Conservation (phyloP, 306 rosid genomes). For the Rubus idaeus region DNA sequence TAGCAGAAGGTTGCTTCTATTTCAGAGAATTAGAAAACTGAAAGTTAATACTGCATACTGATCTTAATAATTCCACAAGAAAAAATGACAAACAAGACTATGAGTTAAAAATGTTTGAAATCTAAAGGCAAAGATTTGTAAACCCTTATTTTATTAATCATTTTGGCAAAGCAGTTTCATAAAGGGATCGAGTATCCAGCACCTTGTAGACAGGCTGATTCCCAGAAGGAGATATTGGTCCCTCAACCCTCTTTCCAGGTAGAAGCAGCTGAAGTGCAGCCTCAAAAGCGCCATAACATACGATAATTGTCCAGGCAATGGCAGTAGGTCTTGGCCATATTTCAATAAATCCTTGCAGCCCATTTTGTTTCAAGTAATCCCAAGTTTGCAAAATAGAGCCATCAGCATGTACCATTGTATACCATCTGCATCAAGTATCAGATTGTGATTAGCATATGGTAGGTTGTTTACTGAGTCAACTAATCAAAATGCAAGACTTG, state of each 20-base stretch:
- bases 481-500: neutral
- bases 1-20: neutral
- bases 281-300: slow-evolving; percentile 64
- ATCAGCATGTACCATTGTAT: slow-evolving; percentile 81
- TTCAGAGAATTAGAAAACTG: neutral
- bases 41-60: neutral
- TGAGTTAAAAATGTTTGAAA: neutral
- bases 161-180: neutral
- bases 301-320: slow-evolving; percentile 62
- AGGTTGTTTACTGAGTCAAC: neutral
- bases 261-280: slow-evolving; percentile 86
- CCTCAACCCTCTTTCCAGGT: slow-evolving; percentile 71
- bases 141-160: neutral
- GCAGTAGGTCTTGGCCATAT: slow-evolving; percentile 82
- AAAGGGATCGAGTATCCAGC: neutral
- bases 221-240: slow-evolving; percentile 87
- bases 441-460: neutral
- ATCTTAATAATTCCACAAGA: neutral
- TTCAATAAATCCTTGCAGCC: slow-evolving; percentile 42
- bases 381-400: slow-evolving; percentile 64
- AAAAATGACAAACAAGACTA: neutral
- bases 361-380: slow-evolving; percentile 45
- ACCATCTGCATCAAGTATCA: slow-evolving; percentile 66
- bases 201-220: slow-evolving; percentile 92
- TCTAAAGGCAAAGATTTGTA: neutral